phyloP scores from a whole-genome alignment of 768 basidiomycete genomes.

The Rhizopogon roseolus region DNA sequence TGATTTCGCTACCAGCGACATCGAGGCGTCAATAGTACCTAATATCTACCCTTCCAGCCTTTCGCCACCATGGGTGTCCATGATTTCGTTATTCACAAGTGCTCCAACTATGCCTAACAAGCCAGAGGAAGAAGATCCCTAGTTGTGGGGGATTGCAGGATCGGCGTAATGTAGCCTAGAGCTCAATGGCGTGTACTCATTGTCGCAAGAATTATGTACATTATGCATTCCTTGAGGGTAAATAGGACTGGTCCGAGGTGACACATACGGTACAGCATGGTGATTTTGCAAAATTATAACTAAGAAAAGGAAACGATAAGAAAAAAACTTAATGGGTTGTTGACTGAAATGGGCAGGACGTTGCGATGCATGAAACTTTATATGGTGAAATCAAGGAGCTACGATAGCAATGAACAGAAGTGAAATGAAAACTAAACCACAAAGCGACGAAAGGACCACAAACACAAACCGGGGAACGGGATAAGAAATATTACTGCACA shows the following conservation, averaged over 20 bases:
- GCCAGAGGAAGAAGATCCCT: neutral
- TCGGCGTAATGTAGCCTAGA: neutral
- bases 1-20: neutral
- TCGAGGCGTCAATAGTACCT: neutral
- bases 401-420: slow-evolving; percentile 3
- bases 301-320: neutral
- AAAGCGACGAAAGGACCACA: neutral
- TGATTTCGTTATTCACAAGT: neutral
- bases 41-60: too few species aligned
- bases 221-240: slow-evolving; percentile 23
- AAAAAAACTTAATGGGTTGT: neutral
- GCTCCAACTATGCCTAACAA: neutral
- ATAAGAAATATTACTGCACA: slow-evolving; percentile 15
- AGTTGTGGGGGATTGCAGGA: neutral
- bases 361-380: neutral
- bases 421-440: neutral
- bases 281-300: slow-evolving; percentile 19
- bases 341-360: neutral
- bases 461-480: neutral
- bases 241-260: slow-evolving; percentile 9
- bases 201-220: slow-evolving; percentile 18
- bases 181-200: neutral
- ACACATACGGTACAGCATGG: slow-evolving; percentile 24
- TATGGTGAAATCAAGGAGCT: slow-evolving; percentile 2
- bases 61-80: neutral